Conservation (phyloP, 164 flowering plant genomes). For the Nymphaea colorata region DNA sequence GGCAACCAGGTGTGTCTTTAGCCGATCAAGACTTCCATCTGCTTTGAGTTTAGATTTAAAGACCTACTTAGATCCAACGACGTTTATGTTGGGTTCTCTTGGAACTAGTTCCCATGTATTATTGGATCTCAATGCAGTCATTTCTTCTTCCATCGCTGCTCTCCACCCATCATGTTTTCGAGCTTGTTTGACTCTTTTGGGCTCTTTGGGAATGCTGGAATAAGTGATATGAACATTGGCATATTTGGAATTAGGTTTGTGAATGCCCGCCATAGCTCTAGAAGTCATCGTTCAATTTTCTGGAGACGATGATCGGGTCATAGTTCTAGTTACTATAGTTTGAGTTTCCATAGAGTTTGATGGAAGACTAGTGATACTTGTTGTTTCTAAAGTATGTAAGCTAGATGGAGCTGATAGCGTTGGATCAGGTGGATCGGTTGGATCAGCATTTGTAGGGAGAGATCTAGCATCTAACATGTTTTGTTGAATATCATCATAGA, state of each 20-base stretch:
- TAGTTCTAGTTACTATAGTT: neutral
- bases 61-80: conserved; percentile 1
- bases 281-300: neutral
- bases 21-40: neutral
- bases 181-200: neutral
- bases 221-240: neutral
- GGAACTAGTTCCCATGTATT: conserved; percentile 1
- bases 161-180: neutral
- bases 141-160: neutral
- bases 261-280: neutral
- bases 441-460: too few species aligned
- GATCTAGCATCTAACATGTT: too few species aligned
- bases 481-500: too few species aligned
- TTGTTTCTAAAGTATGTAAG: neutral
- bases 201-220: neutral
- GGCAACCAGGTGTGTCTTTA: neutral
- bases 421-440: too few species aligned
- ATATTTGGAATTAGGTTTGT: neutral
- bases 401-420: too few species aligned
- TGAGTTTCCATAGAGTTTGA: too few species aligned
- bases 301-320: neutral
- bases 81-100: neutral
- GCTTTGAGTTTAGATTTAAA: neutral
- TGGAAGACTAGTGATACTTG: neutral
- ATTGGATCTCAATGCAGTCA: neutral